Conservation (phyloP, 1,284 basidiomycete species). For the Melampsora abietis-canadensis region DNA sequence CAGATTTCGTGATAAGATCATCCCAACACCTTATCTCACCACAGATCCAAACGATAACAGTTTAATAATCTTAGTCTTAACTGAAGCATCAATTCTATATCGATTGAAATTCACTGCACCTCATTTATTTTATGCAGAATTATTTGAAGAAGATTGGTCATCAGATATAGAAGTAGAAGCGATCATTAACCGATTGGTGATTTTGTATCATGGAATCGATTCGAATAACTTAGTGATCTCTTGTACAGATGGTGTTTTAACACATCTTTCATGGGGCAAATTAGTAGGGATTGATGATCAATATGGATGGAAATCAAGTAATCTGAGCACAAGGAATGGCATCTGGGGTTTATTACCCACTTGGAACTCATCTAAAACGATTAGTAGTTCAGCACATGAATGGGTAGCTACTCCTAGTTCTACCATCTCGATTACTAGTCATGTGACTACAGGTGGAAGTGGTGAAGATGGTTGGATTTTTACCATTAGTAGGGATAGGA, state of each 20-base stretch:
- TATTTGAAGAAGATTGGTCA: constrained; percentile 40
- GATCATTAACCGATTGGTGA: constrained; percentile 27
- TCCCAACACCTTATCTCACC: constrained; percentile 34
- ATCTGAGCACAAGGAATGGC: constrained; percentile 5
- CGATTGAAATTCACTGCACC: constrained; percentile 34
- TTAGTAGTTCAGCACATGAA: constrained; percentile 40
- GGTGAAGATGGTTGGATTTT: constrained; percentile 61
- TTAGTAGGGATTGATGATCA: constrained; percentile 27
- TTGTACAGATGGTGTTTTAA: constrained; percentile 28
- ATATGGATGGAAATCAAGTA: constrained; percentile 37
- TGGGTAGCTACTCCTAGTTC: constrained; percentile 36
- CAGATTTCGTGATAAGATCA: constrained; percentile 29
- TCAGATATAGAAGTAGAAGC: constrained; percentile 33
- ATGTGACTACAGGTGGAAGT: background rate
- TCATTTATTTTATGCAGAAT: constrained; percentile 30
- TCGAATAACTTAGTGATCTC: constrained; percentile 37
- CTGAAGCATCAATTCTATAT: constrained; percentile 28
- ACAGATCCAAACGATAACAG: background rate
- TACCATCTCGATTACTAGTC: constrained; percentile 34
- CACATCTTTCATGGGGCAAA: constrained; percentile 37
- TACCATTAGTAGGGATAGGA: constrained; percentile 81
- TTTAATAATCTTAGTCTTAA: constrained; percentile 36
- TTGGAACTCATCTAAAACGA: constrained; percentile 30
- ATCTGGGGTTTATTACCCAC: constrained; percentile 35
- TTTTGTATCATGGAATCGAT: constrained; percentile 35